Base-by-base conservation (phyloP, 2,329 filamentous ascomycete species). In the Tympanopsis confertula region DNA sequence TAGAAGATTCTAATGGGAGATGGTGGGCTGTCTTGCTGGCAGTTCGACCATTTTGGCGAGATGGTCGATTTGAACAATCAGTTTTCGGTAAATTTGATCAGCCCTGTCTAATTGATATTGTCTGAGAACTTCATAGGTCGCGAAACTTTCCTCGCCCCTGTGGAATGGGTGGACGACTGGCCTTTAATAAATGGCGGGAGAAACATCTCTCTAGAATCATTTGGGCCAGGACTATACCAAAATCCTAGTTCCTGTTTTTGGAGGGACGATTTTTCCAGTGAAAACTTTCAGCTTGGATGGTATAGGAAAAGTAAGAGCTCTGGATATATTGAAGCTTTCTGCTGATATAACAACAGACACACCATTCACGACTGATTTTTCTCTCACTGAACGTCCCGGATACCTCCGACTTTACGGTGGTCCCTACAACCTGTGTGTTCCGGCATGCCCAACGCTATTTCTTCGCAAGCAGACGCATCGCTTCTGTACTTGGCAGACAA, bases 391-490 rank as follows among this genome's bases (percentile, higher is more conserved):
- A 24, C 52, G 58, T 2, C 59, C 62, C 0, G 59, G 60, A 0
- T 49, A 55, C 35, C 52, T 75, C 1, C 62, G 68, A 3, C 47
- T 77, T 0, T 61, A 66, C 40, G 71, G 71, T 0, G 66, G 65
- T 13, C 66, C 68, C 5, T 76, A 70, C 42, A 59, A 61, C 4
- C 58, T 77, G 0, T 62, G 58, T 0, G 62, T 60, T 10, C 68
- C 71, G 0, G 62, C 66, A 14, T 62, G 61, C 15, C 69, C 71
- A 0, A 66, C 70, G 0, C 58, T 74, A 44, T 58, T 75, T 3
- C 49, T 75, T 2, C 59, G 71, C 5, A 76, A 76, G 40, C 71
- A 77, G 46, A 61, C 55, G 0, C 56, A 62, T 0, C 63, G 58
- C 7, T 47, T 45, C 14, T 63, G 65, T 32, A 53, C 43, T 0